phyloP scores from a whole-genome alignment of 2,329 filamentous ascomycete genomes.

The Botrytis deweyae region DNA sequence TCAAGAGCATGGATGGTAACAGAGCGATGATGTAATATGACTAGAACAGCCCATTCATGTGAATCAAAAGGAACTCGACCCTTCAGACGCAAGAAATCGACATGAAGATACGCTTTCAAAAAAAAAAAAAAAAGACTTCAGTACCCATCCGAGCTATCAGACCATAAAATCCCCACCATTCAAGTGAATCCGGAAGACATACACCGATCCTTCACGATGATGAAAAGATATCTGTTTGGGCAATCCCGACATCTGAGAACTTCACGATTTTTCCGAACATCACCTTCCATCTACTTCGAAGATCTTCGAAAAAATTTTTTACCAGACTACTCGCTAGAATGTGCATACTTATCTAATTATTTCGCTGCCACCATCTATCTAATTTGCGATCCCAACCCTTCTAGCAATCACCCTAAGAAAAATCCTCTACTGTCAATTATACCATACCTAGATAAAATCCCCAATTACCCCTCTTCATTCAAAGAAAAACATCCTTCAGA shows the following conservation, averaged over 20 bases:
- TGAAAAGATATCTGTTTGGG: neutral
- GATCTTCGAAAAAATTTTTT: rapidly evolving
- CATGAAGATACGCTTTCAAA: too few species aligned
- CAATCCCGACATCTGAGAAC: neutral
- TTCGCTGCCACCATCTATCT: too few species aligned
- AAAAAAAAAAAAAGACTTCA: neutral
- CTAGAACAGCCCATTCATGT: neutral
- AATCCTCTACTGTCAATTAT: too few species aligned
- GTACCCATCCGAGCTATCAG: neutral
- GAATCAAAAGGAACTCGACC: neutral
- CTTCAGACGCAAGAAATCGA: too few species aligned
- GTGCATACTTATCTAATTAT: too few species aligned
- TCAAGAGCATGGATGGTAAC: neutral
- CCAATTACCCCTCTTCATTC: too few species aligned
- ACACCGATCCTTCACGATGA: neutral
- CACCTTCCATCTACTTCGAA: too few species aligned
- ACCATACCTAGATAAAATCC: too few species aligned
- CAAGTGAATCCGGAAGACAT: neutral
- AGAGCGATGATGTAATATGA: rapidly evolving
- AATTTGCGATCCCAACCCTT: too few species aligned
- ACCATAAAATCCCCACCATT: neutral
- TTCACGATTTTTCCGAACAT: neutral
- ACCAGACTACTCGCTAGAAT: too few species aligned
- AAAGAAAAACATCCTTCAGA: too few species aligned
- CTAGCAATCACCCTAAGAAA: too few species aligned